Evolutionary conservation across 768 basidiomycete genomes (phyloP), one percentile per base, ranked within the genome.

Genomic region (Boletellus ananas): DNA sequence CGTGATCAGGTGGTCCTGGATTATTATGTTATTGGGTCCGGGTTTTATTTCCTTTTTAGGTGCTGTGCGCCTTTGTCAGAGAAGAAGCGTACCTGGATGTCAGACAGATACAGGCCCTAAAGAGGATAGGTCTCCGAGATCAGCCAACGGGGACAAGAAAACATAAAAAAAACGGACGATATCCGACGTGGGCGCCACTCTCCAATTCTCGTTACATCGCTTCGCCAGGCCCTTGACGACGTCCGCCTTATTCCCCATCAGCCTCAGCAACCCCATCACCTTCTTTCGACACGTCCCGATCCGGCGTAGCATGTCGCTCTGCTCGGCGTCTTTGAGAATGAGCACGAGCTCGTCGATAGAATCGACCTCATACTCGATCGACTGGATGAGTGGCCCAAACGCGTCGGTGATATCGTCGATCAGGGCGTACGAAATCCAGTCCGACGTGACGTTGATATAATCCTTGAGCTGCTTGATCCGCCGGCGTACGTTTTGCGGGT

Each of bases 391-490:
- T 5, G 96, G 96, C 13, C 96, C 96, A 66, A 99, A 99, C 9
- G 94, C 95, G 64, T 99, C 96, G 42, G 96, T 98, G 67, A 99
- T 98, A 71, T 99, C 96, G 71, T 99, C 96, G 64, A 99, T 99
- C 52, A 99, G 81, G 10, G 96, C 96, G 61, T 99, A 99, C 5
- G 94, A 97, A 57, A 99, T 99, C 96, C 96, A 99, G 72, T 99
- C 96, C 4, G 94, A 95, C 9, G 96, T 98, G 62, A 98, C 96
- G 56, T 80, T 87, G 67, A 99, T 98, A 72, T 98, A 98, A 74
- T 99, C 96, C 66, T 94, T 96, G 55, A 99, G 87, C 65, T 98
- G 96, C 70, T 96, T 98, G 63, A 99, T 99, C 36, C 96, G 89
- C 37, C 96, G 80, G 14, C 96, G 90, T 36, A 99, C 96, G 66